These are phyloP conservation scores for Saccharomycopsis crataegensis DNA, from an alignment of 1,139 yeast species.

Conservation along the genomic window DNA sequence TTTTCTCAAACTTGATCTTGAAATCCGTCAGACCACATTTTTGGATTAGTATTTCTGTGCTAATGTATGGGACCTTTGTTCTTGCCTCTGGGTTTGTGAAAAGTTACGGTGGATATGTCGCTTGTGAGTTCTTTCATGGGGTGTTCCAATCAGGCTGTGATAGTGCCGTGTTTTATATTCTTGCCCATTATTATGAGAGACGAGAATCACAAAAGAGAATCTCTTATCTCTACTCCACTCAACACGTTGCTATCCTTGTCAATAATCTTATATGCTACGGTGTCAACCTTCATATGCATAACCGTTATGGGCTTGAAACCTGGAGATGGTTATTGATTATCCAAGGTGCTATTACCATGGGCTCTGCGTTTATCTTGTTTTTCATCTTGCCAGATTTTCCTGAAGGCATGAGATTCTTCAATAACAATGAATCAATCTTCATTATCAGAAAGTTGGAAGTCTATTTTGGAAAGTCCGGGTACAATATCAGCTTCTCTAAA, in stretches of 20 bases:
- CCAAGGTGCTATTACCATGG: constrained; percentile 49
- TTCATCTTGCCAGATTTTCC: constrained; percentile 55
- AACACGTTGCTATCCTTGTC: constrained; percentile 45
- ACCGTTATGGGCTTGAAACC: constrained; percentile 29
- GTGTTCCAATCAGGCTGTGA: constrained; percentile 62
- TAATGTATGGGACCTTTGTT: constrained; percentile 44
- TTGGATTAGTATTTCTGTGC: constrained; percentile 25
- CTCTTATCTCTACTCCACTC: constrained; percentile 60
- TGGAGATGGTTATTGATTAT: constrained; percentile 74
- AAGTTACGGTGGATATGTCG: constrained; percentile 51
- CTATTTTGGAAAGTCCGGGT: constrained; percentile 44
- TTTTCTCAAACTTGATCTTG: constrained; percentile 56
- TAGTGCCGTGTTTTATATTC: constrained; percentile 64
- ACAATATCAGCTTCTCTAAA: constrained; percentile 38
- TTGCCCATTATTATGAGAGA: constrained; percentile 36
- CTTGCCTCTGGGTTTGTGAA: constrained; percentile 59
- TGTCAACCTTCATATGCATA: neutral
- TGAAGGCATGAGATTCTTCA: constrained; percentile 43
- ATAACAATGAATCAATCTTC: constrained; percentile 40
- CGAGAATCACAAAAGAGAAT: constrained; percentile 65
- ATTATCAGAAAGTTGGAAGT: constrained; percentile 47
- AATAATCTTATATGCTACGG: constrained; percentile 34
- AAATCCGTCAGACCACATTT: constrained; percentile 57
- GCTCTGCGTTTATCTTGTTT: constrained; percentile 33
- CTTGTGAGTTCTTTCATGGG: constrained; percentile 58